These are phyloP conservation scores for Fraxinus excelsior DNA, from an alignment of 257 asterid species.

Conservation along the genomic window DNA sequence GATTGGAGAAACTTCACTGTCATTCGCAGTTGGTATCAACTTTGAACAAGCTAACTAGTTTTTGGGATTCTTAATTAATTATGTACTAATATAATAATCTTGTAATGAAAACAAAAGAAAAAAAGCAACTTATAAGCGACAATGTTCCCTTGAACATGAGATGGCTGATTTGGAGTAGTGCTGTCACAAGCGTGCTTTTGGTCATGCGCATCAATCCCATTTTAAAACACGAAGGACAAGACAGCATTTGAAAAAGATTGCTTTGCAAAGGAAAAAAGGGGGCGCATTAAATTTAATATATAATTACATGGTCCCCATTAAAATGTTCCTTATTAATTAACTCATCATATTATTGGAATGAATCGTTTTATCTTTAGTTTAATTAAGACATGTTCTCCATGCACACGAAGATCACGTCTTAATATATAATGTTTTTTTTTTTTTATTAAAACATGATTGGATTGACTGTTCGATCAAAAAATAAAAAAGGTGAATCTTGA, in stretches of 20 bases:
- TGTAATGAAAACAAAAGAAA: background rate
- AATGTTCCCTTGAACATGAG: slow-evolving; percentile 6
- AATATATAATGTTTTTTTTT: no score
- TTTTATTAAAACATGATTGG: no score
- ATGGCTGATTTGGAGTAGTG: slow-evolving; percentile 32
- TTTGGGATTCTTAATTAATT: no score
- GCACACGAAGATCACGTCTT: no score
- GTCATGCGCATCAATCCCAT: slow-evolving; percentile 33
- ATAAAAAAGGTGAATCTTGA: no score
- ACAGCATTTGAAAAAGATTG: background rate
- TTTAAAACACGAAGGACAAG: slow-evolving; percentile 14
- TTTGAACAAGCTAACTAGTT: slow-evolving; percentile 4
- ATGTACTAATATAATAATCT: no score
- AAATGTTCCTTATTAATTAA: background rate
- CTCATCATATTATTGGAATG: background rate
- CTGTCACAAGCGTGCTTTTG: slow-evolving; percentile 43
- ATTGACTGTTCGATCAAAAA: no score
- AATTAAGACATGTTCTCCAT: no score
- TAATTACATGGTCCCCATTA: slow-evolving; percentile 2
- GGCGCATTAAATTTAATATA: background rate
- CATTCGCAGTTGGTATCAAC: slow-evolving; percentile 21
- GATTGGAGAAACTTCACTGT: slow-evolving; percentile 31
- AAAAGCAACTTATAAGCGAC: background rate
- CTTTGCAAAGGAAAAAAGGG: background rate
- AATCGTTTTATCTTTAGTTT: background rate